Base-by-base conservation (phyloP, 1,139 yeast genomes). In the Taphrina wiesneri region DNA sequence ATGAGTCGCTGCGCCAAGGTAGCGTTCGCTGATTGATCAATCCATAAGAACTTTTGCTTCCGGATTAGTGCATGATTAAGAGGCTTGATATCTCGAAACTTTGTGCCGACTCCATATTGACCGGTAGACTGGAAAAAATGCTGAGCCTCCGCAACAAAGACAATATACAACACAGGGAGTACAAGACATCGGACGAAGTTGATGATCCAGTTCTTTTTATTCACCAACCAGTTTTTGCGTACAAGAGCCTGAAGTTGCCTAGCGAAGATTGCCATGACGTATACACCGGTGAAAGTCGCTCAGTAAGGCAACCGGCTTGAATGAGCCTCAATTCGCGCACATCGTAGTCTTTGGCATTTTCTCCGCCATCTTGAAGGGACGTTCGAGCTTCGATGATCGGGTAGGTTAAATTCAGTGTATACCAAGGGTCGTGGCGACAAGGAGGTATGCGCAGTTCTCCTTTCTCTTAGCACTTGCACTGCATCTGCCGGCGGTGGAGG, bases 101-200 rank as follows among this genome's bases (percentile, higher is more conserved):
- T n/a, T 7, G 68, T 67, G 11, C 75, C 73, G 1, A 77, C 73
- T 15, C 79, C 79, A 61, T 73, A 77, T 9, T 69, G 71, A 2
- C 75, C 76, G 39, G 69, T 69, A 0, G 76, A 75, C 2, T 72
- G 72, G 63, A 73, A 76, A 52, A 75, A 73, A 63, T 74, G 71
- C 68, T 74, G 74, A 13, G 76, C 71, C 59, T 71, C 74, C 5
- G 76, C 75, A 74, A 76, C 73, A 63, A 75, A 75, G 17, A 74
- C 68, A 25, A 74, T 69, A 63, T 69, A 76, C 6, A 73, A 72
- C 19, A 76, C 73, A 13, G 79, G 79, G 34, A 76, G 67, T 2
- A 74, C 32, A 49, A 74, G 70, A 0, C 77, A 71, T 59, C 79
- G 71, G 53, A 76, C 70, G 13, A 72, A 52, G 1, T 77, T 75